phyloP scores from a whole-genome alignment of 495 filamentous ascomycete genomes.

The Lasiosphaeria ovina region DNA sequence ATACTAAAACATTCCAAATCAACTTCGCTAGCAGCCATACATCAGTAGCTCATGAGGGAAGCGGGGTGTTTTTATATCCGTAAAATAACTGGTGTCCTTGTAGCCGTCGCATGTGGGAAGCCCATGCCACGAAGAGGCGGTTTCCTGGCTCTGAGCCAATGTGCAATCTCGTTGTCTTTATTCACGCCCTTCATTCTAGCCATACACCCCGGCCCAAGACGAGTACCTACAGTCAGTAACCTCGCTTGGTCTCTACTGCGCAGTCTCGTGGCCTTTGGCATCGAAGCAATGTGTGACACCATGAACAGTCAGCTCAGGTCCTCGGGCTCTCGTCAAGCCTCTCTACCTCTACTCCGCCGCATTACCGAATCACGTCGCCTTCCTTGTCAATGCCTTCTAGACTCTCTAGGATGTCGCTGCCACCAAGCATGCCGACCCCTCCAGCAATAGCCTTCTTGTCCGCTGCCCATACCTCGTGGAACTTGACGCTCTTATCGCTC shows the following conservation, averaged over 20 bases:
- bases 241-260: too few species aligned
- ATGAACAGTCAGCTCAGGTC: too few species aligned
- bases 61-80: too few species aligned
- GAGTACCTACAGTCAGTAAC: not conserved
- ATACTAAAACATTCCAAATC: too few species aligned
- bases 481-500: constrained; percentile 92
- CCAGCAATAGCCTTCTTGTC: constrained; percentile 55
- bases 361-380: constrained; percentile 57
- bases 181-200: not conserved
- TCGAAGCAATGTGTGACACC: too few species aligned
- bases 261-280: too few species aligned
- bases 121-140: too few species aligned
- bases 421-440: constrained; percentile 68
- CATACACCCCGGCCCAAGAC: not conserved
- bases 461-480: constrained; percentile 89
- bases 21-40: too few species aligned
- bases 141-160: not conserved
- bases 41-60: too few species aligned
- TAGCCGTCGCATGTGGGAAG: too few species aligned
- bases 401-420: constrained; percentile 84
- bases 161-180: constrained; percentile 1
- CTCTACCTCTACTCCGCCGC: not conserved
- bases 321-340: not conserved
- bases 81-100: too few species aligned
- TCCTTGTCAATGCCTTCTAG: constrained; percentile 83